Conservation (phyloP, 441 rosid genomes). For the Flueggea neowawraea region DNA sequence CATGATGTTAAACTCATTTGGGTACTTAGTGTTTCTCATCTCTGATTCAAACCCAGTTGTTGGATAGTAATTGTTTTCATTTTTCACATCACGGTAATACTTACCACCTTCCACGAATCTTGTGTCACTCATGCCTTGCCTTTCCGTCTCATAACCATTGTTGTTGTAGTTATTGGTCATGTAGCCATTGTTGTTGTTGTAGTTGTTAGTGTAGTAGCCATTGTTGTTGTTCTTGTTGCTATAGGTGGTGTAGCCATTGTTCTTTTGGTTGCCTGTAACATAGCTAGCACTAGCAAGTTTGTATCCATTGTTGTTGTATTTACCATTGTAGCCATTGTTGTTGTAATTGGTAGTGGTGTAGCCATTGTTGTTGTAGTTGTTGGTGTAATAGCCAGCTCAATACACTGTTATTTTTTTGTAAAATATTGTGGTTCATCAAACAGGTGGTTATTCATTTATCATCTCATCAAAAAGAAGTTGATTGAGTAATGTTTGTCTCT, state of each 20-base stretch:
- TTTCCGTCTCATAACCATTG: conserved; percentile 21
- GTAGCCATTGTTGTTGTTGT: conserved; percentile 5
- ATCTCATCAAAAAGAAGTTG: no score
- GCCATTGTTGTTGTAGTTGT: conserved; percentile 11
- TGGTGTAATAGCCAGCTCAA: conserved; percentile 16
- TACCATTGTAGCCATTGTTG: conserved; percentile 10
- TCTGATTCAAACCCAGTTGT: conserved; percentile 23
- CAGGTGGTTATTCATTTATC: no score
- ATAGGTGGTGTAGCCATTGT: not conserved
- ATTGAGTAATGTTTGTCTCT: no score
- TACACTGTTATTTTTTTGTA: no score
- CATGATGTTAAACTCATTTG: conserved; percentile 50
- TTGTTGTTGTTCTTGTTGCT: conserved; percentile 22
- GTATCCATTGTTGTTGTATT: conserved; percentile 16
- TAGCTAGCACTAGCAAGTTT: conserved; percentile 2
- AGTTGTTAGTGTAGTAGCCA: conserved; percentile 10
- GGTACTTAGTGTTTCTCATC: conserved; percentile 15
- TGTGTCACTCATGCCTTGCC: conserved; percentile 77
- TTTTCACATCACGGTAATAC: conserved; percentile 33
- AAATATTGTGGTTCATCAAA: no score
- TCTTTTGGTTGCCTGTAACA: not conserved
- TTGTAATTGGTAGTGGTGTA: conserved; percentile 14
- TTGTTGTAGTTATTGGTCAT: not conserved
- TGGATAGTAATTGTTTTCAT: conserved; percentile 18
- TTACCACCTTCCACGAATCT: conserved; percentile 60